These are phyloP conservation scores for Pyrenochaeta sp. DNA, from an alignment of 2,329 filamentous ascomycete species.

Conservation along the genomic window DNA sequence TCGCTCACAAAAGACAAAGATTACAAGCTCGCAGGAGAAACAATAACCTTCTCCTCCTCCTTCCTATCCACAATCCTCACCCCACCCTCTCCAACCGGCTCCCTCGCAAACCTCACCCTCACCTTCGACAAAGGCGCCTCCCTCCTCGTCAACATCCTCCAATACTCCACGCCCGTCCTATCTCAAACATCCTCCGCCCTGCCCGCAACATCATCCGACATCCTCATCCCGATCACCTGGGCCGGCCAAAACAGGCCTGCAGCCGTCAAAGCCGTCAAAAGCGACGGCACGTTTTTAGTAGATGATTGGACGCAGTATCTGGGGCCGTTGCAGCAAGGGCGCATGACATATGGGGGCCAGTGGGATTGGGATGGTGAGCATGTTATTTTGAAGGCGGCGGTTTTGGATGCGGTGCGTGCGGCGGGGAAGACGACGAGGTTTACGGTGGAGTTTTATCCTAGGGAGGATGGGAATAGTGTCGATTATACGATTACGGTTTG, in stretches of 20 bases:
- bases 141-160: conserved; percentile 59
- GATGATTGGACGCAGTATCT: conserved; percentile 67
- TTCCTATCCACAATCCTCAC: conserved; percentile 60
- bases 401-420: conserved; percentile 58
- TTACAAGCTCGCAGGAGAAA: conserved; percentile 57
- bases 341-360: conserved; percentile 59
- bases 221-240: conserved; percentile 63
- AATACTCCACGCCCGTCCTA: conserved; percentile 59
- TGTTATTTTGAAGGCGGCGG: conserved; percentile 58
- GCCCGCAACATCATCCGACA: conserved; percentile 49
- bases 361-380: conserved; percentile 61
- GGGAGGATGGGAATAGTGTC: conserved; percentile 58
- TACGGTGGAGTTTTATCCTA: conserved; percentile 65
- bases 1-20: conserved; percentile 52
- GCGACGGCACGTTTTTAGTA: conserved; percentile 60
- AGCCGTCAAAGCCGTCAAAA: conserved; percentile 60
- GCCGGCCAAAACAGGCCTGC: conserved; percentile 61
- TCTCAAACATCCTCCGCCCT: conserved; percentile 36
- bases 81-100: conserved; percentile 53
- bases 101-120: conserved; percentile 61
- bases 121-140: conserved; percentile 62
- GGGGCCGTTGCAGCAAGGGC: conserved; percentile 59
- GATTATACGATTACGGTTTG: conserved; percentile 59
- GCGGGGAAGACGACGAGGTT: conserved; percentile 58
- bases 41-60: conserved; percentile 57